These are phyloP conservation scores for Larix kaempferi DNA, from an alignment of 75 land plant genomes.

Conservation along the genomic window DNA sequence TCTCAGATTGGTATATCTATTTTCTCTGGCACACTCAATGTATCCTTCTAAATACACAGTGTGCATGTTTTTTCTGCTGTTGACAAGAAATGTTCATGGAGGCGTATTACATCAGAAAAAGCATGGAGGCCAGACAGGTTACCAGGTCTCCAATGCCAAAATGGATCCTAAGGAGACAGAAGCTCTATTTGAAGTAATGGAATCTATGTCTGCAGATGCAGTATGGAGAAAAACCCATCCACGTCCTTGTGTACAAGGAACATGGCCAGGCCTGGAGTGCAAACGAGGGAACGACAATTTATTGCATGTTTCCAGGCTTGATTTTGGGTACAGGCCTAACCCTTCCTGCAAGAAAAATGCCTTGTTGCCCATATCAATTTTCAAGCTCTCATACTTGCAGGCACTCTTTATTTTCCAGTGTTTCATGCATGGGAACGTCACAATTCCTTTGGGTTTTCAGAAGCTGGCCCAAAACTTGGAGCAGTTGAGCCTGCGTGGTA, in stretches of 20 bases:
- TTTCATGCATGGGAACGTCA: constrained; percentile 50
- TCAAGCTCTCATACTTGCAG: constrained; percentile 49
- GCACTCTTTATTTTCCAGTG: constrained; percentile 62
- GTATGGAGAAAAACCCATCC: constrained; percentile 51
- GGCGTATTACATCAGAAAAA: not conserved
- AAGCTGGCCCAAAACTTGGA: constrained; percentile 27
- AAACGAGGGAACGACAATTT: constrained; percentile 29
- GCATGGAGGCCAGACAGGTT: not conserved
- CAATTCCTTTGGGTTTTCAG: constrained; percentile 13
- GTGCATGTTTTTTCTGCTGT: not conserved
- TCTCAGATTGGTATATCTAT: not conserved
- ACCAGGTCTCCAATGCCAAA: not conserved
- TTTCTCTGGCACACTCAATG: not conserved
- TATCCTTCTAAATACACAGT: not conserved
- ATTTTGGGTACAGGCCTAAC: constrained; percentile 56
- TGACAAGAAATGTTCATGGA: not conserved
- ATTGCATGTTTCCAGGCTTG: constrained; percentile 67
- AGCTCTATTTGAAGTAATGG: constrained; percentile 63
- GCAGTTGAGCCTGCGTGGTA: constrained; percentile 62
- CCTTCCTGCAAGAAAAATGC: constrained; percentile 60
- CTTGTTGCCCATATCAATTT: constrained; percentile 37
- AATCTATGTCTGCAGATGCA: constrained; percentile 48
- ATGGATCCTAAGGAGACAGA: constrained; percentile 37
- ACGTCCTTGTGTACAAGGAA: constrained; percentile 47
- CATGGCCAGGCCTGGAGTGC: constrained; percentile 80